phyloP scores from a whole-genome alignment of 2,329 filamentous ascomycete species.

The Fusarium chuoi region DNA sequence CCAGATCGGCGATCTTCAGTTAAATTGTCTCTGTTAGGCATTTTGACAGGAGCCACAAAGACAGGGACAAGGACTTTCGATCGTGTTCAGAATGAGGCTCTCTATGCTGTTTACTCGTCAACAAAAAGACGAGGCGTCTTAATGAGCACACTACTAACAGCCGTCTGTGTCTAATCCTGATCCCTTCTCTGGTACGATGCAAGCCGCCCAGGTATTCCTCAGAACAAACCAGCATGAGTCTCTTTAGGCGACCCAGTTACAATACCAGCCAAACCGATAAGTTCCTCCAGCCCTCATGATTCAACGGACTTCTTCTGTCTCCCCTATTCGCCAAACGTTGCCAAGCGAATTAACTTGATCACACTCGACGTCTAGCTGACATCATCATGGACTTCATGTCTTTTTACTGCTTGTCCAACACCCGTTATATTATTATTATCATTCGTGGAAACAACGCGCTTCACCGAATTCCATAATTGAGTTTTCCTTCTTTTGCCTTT shows the following conservation, averaged over 20 bases:
- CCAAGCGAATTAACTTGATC: conserved; percentile 27
- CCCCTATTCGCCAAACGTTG: conserved; percentile 33
- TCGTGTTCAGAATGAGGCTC: conserved; percentile 10
- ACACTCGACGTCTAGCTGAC: conserved; percentile 37
- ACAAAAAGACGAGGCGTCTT: conserved; percentile 14
- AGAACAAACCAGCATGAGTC: not conserved
- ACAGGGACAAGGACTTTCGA: conserved; percentile 5
- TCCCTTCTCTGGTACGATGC: not conserved
- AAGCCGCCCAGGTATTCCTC: not conserved
- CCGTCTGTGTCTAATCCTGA: not conserved
- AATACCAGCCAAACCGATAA: conserved; percentile 7
- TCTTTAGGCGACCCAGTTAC: conserved; percentile 2
- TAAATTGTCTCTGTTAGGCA: conserved; percentile 13
- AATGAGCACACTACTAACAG: conserved; percentile 11
- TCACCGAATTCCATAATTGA: conserved; percentile 19
- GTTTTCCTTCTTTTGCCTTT: not conserved
- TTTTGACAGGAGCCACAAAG: conserved; percentile 17
- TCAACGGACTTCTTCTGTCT: conserved; percentile 23
- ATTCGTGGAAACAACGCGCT: conserved; percentile 31
- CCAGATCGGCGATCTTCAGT: conserved; percentile 38
- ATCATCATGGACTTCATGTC: conserved; percentile 38
- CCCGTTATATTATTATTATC: conserved; percentile 1
- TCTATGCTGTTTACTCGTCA: conserved; percentile 9
- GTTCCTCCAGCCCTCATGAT: conserved; percentile 19
- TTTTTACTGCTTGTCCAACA: not conserved